Evolutionary conservation across 306 rosid genomes (phyloP), one percentile per base, ranked within the genome.

Genomic region (Inga laurina): DNA sequence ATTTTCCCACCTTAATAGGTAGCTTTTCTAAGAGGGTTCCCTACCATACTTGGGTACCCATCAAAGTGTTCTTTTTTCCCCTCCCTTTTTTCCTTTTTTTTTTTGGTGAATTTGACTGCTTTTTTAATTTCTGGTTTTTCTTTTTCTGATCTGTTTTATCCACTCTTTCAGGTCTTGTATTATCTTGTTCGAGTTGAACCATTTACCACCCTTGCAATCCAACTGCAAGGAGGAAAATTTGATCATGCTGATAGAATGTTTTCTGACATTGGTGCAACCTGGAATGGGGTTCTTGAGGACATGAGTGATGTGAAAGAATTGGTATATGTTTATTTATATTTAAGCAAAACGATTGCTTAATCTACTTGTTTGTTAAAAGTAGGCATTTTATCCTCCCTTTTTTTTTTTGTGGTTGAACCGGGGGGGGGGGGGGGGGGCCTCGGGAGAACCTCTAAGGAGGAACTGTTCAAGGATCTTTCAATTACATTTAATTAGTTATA

Each of bases 191-290:
- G 99, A 86, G 94, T 92, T 64, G 99, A 96, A 88, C 99, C 99
- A 57, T 94, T 94, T 86, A 96, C 99, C 30, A 91, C 99, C 85
- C 97, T 96, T 54, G 88, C 94, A 43, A 96, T 96, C 85, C 97
- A 96, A 86, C 87, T 96, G 84, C 99, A 96, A 92, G 99, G 99
- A 43, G 99, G 97, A 37, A 92, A 92, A 80, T 96, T 96, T 87
- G 99, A 96, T 91, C 99, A 96, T 80, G 98, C 99, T 46, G 99
- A 96, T 92, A 84, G 99, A 81, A 92, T 96, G 99, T 96, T 96
- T 87, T 94, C 90, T 78, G 99, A 96, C 89, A 89, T 96, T 87
- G 82, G 91, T 80, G 88, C 90, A 80, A 96, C 99, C 39, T 96
- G 99, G 99, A 88, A 92, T 83, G 99, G 99, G 78, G 97, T 94